These are phyloP conservation scores for Colletotrichum sojae DNA, from an alignment of 2,329 filamentous ascomycete genomes.

Conservation along the genomic window DNA sequence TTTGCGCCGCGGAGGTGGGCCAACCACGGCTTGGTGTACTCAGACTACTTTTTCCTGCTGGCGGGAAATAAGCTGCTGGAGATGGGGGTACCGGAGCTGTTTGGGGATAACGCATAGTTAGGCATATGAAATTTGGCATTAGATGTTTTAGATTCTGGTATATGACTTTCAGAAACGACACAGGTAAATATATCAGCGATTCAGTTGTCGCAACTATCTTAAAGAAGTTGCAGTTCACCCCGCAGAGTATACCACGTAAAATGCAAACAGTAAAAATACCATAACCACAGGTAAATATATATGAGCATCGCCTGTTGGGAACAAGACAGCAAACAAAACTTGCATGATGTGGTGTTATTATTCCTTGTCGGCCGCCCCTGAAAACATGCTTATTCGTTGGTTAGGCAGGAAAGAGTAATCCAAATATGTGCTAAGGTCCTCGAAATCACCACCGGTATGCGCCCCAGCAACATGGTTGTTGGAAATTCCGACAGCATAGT, in stretches of 20 bases:
- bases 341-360: background rate
- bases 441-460: constrained; percentile 26
- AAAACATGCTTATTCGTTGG: constrained; percentile 46
- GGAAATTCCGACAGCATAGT: background rate
- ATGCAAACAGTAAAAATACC: too few relatives aligned
- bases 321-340: background rate
- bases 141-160: background rate
- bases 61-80: constrained; percentile 61
- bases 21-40: constrained; percentile 64
- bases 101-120: constrained; percentile 6
- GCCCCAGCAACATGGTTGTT: constrained; percentile 2
- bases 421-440: constrained; percentile 45
- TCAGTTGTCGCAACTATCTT: too few relatives aligned
- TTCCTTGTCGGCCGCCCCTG: constrained; percentile 23
- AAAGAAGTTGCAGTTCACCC: too few relatives aligned
- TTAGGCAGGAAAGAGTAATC: constrained; percentile 45
- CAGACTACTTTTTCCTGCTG: constrained; percentile 63
- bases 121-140: background rate
- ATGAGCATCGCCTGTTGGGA: too few relatives aligned
- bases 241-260: too few relatives aligned
- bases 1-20: constrained; percentile 60
- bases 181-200: background rate
- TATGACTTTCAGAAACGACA: background rate
- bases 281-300: background rate
- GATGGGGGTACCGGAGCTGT: constrained; percentile 42